Percentiles rank a stretch among this genome's conserved stretches.
These are phyloP conservation scores for Peterozyma xylosa DNA, from an alignment of 805 yeast genomes.

Conservation along the genomic window DNA sequence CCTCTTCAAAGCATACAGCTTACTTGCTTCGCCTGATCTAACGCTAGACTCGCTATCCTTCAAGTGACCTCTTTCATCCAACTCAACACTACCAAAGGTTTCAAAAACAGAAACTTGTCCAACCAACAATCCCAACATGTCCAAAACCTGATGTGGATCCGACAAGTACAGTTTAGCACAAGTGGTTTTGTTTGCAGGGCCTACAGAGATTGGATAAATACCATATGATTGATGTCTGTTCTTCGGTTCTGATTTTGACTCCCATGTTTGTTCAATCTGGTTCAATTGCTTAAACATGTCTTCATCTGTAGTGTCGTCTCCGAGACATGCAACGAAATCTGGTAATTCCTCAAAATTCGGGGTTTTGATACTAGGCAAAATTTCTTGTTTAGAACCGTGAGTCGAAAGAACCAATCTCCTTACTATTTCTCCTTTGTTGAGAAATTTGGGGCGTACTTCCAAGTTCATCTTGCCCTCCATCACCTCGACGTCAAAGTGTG, in stretches of 20 bases:
- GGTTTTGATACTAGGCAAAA: conserved; percentile 6
- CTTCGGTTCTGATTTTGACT: conserved; percentile 27
- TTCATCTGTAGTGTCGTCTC: conserved; percentile 96
- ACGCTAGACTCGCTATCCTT: conserved; percentile 36
- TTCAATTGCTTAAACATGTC: conserved; percentile 88
- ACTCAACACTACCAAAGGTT: conserved; percentile 66
- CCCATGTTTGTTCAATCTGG: conserved; percentile 50
- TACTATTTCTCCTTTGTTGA: conserved; percentile 96
- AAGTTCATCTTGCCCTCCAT: conserved; percentile 97
- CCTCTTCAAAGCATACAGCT: conserved; percentile 18
- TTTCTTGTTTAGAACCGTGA: conserved; percentile 47
- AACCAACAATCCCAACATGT: conserved; percentile 70
- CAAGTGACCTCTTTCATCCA: conserved; percentile 74
- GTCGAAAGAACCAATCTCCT: conserved; percentile 62
- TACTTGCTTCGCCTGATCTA: conserved; percentile 29
- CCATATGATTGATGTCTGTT: conserved; percentile 51
- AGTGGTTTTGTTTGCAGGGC: conserved; percentile 84
- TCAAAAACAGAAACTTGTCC: conserved; percentile 78
- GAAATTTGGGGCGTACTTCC: conserved; percentile 93
- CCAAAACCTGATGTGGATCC: conserved; percentile 79
- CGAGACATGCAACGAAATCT: conserved; percentile 82
- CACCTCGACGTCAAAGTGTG: conserved; percentile 77
- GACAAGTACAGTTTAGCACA: conserved; percentile 78
- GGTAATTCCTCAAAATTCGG: conserved; percentile 42
- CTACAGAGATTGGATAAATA: conserved; percentile 82